phyloP scores from a whole-genome alignment of 2,329 filamentous ascomycete species.

The Aureobasidium sp. region DNA sequence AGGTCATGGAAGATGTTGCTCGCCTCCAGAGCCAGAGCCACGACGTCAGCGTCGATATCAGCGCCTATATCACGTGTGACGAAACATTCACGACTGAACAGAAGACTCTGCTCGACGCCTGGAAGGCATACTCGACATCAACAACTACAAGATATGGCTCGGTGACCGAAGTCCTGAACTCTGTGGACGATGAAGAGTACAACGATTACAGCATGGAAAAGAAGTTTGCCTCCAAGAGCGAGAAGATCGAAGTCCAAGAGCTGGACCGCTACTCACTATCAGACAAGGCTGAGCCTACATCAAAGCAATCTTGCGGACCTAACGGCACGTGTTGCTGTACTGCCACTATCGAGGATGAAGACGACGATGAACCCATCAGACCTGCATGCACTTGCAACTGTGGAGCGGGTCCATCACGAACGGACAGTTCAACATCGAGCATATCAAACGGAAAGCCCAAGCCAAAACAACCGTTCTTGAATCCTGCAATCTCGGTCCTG shows the following conservation, averaged over 20 bases:
- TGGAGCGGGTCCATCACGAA: conserved; percentile 23
- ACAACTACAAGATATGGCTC: conserved; percentile 21
- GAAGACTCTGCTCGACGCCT: conserved; percentile 24
- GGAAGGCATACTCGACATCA: conserved; percentile 18
- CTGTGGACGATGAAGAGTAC: conserved; percentile 12
- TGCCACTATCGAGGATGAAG: conserved; percentile 40
- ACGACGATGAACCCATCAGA: conserved; percentile 27
- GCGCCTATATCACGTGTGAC: conserved; percentile 51
- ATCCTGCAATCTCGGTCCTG: conserved; percentile 32
- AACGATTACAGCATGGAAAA: background rate
- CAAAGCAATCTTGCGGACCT: conserved; percentile 24
- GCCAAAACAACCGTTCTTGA: conserved; percentile 22
- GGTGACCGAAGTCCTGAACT: conserved; percentile 20
- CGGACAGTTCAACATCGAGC: conserved; percentile 19
- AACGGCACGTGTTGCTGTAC: conserved; percentile 44
- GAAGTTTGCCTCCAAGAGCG: conserved; percentile 16
- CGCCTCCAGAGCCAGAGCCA: conserved; percentile 30
- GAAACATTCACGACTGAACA: conserved; percentile 39
- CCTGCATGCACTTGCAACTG: conserved; percentile 32
- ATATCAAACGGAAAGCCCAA: conserved; percentile 16
- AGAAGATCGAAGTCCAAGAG: conserved; percentile 26
- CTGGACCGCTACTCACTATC: conserved; percentile 18
- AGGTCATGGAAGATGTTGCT: conserved; percentile 38
- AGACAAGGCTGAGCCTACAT: conserved; percentile 8
- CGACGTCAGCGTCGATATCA: conserved; percentile 43